phyloP scores from a whole-genome alignment of 2,329 filamentous ascomycete genomes.

The Aspergillus phoenicis region DNA sequence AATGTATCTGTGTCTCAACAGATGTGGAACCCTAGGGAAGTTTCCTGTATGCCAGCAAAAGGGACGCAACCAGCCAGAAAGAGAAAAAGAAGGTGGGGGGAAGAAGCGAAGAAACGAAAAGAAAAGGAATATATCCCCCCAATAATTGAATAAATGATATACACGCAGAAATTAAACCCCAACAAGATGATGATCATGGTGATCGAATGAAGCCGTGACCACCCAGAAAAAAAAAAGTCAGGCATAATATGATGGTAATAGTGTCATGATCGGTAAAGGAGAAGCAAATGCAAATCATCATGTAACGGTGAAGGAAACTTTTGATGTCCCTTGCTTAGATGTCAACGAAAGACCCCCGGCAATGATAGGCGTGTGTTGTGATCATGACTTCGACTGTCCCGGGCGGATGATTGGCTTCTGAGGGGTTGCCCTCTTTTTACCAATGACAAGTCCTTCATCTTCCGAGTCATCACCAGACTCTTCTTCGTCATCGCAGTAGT shows the following conservation, averaged over 20 bases:
- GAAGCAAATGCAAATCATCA: background rate
- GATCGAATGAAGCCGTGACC: background rate
- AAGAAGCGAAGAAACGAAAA: background rate
- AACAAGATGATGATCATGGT: constrained; percentile 1
- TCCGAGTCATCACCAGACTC: constrained; percentile 44
- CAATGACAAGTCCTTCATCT: constrained; percentile 47
- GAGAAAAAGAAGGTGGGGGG: constrained; percentile 1
- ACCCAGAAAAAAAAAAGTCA: background rate
- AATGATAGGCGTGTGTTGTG: background rate
- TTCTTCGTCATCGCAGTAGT: constrained; percentile 47
- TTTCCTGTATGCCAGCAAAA: constrained; percentile 22
- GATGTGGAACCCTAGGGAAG: constrained; percentile 9
- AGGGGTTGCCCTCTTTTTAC: constrained; percentile 35
- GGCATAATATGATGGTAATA: background rate
- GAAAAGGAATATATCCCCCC: background rate
- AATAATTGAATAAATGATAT: constrained; percentile 22
- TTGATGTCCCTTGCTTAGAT: background rate
- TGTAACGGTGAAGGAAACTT: background rate
- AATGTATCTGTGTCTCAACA: constrained; percentile 26
- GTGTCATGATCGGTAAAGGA: background rate
- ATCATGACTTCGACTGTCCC: constrained; percentile 17
- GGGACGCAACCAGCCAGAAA: constrained; percentile 14
- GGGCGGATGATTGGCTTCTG: constrained; percentile 25
- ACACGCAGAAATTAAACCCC: constrained; percentile 18
- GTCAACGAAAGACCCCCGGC: background rate